Evolutionary conservation across 768 basidiomycete genomes (phyloP), one percentile per base, ranked within the genome.

Genomic region (Trametopsis cervina): DNA sequence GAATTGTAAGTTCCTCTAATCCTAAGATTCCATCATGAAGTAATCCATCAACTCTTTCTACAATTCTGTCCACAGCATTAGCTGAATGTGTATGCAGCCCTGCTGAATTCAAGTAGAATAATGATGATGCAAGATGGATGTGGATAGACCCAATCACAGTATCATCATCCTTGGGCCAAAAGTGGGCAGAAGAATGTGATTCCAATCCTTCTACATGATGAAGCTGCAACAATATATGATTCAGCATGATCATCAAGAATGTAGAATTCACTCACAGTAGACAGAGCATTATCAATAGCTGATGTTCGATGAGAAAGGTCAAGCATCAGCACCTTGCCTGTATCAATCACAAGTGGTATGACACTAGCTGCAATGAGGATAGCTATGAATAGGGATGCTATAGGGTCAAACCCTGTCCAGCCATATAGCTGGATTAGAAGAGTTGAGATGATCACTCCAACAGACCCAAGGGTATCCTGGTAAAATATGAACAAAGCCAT

Each of bases 361-460:
- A 99, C 96, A 61, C 92, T 95, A 4, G 90, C 94, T 18, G 91
- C 90, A 57, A 99, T 99, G 54, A 99, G 69, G 7, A 89, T 68
- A 4, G 96, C 96, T 55, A 99, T 99, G 66, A 99, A 95, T 23
- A 99, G 70, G 7, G 91, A 94, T 0, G 96, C 96, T 51, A 99
- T 92, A 1, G 96, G 96, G 66, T 99, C 96, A 63, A 97, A 99
- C 17, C 93, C 93, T 11, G 95, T 97, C 93, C 94, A 98, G 20
- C 96, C 95, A 57, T 96, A 98, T 52, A 83, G 83, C 62, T 94
- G 85, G 52, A 99, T 98, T 46, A 98, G 77, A 15, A 98, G 70
- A 2, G 96, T 99, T 21, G 96, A 98, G 44, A 97, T 78, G 61
- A 99, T 99, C 15, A 99, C 96, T 15, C 96, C 96, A 18, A 98